Evolutionary conservation across 306 rosid genomes (phyloP).

Genomic region (Dryas drummondii): DNA sequence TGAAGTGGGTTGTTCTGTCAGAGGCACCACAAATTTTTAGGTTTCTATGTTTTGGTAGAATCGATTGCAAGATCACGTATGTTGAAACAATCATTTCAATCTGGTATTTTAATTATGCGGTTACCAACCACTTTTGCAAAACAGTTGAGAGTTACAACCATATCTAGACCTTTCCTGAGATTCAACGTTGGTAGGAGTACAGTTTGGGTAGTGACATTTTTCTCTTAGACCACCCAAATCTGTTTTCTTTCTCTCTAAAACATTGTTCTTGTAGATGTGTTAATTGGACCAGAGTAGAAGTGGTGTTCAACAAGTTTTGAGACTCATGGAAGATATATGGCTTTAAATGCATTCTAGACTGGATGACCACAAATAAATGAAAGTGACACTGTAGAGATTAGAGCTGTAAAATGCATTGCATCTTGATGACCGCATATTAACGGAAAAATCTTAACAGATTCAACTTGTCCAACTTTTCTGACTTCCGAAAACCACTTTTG

Average conservation of each 20-base stretch:
- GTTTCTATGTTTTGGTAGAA: neutral
- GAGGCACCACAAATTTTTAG: neutral
- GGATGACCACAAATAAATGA: neutral
- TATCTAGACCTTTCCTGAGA: neutral
- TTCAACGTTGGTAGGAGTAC: neutral
- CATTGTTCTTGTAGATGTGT: neutral
- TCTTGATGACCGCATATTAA: neutral
- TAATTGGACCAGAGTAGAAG: neutral
- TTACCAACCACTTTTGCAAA: too few relatives aligned
- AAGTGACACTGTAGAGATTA: neutral
- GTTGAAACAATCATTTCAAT: neutral
- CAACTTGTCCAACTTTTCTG: neutral
- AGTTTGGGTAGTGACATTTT: neutral
- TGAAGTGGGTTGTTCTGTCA: conserved; percentile 2
- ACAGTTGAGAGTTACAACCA: neutral
- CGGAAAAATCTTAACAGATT: neutral
- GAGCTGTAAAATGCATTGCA: neutral
- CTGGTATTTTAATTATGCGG: too few relatives aligned
- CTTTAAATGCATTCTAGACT: neutral
- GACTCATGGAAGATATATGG: neutral
- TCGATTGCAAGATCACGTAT: conserved; percentile 11
- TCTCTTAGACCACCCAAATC: neutral
- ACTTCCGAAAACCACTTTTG: neutral
- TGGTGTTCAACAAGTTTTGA: neutral
- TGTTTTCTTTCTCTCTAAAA: neutral